Evolutionary conservation across 768 basidiomycete genomes (phyloP), one percentile per base, ranked within the genome.

Genomic region (Nidularia sp.): DNA sequence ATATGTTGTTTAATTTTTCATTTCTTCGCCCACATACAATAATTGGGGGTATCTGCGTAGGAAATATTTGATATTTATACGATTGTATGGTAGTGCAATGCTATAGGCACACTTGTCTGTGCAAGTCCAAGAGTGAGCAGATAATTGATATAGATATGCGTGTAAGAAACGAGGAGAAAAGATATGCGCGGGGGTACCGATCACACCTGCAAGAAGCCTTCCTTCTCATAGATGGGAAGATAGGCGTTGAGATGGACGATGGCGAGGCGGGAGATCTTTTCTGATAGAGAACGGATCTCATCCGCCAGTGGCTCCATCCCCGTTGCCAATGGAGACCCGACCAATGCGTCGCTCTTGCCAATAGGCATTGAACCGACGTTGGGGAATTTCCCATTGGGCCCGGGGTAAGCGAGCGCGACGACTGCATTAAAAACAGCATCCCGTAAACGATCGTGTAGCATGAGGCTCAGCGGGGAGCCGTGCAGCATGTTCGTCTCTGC

Each of bases 171-270:
- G 8, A 18, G 45, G 46, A 29, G 13, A 34, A 45, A 34, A 36
- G 18, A 31, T 25, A 44, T 47, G 36, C 39, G 31, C 42, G 46
- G 49, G 36, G 48, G 34, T 49, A 49, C 33, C 13, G 41, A 45
- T 12, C 43, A 18, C 39, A 48, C 33, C 46, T 50, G 31, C 41
- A 53, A 51, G 62, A 85, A 85, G 42, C 77, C 81, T 54, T 83
- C 78, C 60, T 80, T 79, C 66, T 88, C 84, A 69, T 93, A 93
- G 51, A 91, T 64, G 15, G 80, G 79, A 35, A 88, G 72, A 66
- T 88, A 92, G 48, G 88, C 84, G 56, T 83, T 80, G 49, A 90
- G 73, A 66, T 93, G 89, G 58, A 90, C 83, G 47, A 80, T 70
- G 2, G 85, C 84, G 49, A 94, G 76, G 53, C 85, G 82, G 42